A percentile compares a stretch with the other conserved stretches of the same genome.
These are phyloP conservation scores for Syzygium grande DNA, from an alignment of 345 rosid genomes.

Conservation along the genomic window DNA sequence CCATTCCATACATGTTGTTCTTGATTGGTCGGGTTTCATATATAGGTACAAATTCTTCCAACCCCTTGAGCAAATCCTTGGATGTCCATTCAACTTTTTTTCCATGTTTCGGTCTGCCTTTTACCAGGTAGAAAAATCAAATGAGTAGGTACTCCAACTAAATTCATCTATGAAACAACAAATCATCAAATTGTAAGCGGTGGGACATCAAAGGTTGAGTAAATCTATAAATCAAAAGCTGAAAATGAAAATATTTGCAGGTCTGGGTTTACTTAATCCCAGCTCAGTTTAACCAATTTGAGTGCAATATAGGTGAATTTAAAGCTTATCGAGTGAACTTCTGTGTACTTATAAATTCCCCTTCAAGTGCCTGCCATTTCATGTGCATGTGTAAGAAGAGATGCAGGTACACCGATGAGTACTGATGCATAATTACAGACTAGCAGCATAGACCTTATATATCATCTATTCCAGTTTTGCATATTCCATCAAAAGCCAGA, in stretches of 20 bases:
- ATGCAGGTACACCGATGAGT: neutral
- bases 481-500: neutral
- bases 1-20: conserved; percentile 96
- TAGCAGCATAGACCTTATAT: neutral
- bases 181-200: neutral
- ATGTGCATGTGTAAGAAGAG: neutral
- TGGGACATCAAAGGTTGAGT: neutral
- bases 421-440: neutral
- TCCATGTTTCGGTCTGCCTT: conserved; percentile 99
- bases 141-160: conserved; percentile 2
- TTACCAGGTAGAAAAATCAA: conserved; percentile 64
- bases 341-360: neutral
- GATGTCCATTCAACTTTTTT: conserved; percentile 91
- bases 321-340: neutral
- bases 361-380: neutral
- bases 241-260: neutral
- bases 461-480: neutral
- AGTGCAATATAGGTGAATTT: neutral
- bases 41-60: conserved; percentile 89
- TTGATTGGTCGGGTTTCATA: conserved; percentile 94
- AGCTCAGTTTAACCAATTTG: neutral
- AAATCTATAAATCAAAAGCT: neutral
- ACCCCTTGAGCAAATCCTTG: conserved; percentile 80
- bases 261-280: neutral
- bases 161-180: neutral